phyloP scores from a whole-genome alignment of 2,329 filamentous ascomycete genomes.

The Botrytis hyacinthi region DNA sequence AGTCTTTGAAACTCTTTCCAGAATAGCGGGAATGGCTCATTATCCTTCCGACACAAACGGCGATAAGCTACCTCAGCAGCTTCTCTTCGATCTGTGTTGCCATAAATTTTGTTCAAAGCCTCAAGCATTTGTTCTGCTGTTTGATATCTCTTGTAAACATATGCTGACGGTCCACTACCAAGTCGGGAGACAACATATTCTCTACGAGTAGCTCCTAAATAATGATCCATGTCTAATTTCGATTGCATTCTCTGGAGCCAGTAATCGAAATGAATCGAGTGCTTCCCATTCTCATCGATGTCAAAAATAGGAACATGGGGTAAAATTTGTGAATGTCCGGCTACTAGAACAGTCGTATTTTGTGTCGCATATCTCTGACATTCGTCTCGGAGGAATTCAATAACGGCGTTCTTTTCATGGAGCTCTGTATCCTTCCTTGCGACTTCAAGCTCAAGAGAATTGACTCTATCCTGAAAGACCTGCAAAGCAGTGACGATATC shows the following conservation, averaged over 20 bases:
- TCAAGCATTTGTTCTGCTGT: background rate
- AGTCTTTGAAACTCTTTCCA: background rate
- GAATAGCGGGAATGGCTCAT: background rate
- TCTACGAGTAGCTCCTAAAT: background rate
- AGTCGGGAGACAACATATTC: background rate
- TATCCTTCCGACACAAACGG: background rate
- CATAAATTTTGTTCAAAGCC: background rate
- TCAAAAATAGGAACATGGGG: background rate
- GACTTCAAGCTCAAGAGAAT: background rate
- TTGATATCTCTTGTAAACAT: background rate
- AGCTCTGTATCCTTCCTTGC: background rate
- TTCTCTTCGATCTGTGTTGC: background rate
- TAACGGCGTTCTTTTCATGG: background rate
- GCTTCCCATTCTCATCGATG: background rate
- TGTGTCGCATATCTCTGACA: background rate
- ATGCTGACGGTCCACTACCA: background rate
- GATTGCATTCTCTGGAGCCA: background rate
- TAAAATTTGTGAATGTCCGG: background rate
- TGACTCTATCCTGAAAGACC: background rate
- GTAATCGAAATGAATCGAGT: background rate
- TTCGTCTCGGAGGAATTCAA: background rate
- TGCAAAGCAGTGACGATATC: background rate
- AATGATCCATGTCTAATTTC: background rate
- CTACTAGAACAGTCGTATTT: background rate
- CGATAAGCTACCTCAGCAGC: background rate